Evolutionary conservation across 805 yeast species (phyloP).

Genomic region (Metschnikowia hibisci): DNA sequence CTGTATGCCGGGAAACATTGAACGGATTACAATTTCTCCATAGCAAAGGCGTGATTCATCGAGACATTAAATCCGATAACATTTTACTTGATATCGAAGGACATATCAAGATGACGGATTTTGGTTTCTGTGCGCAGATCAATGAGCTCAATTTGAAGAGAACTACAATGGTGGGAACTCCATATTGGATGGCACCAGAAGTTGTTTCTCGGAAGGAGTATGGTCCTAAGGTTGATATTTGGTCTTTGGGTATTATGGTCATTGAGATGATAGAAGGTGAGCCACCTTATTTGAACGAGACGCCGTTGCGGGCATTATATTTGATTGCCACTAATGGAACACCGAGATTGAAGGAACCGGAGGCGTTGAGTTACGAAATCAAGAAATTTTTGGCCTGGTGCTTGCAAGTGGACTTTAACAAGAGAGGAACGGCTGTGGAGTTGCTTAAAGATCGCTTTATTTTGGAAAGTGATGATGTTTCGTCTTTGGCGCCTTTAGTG

Average conservation of each 20-base stretch:
- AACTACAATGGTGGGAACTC: constrained; percentile 98
- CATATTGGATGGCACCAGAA: constrained; percentile 99
- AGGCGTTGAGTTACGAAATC: constrained; percentile 61
- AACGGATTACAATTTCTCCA: constrained; percentile 85
- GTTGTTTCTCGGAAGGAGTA: constrained; percentile 92
- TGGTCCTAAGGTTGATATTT: constrained; percentile 94
- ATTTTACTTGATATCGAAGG: constrained; percentile 80
- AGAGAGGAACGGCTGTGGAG: constrained; percentile 74
- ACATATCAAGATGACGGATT: constrained; percentile 89
- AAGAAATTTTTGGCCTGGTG: constrained; percentile 71
- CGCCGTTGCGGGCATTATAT: constrained; percentile 89
- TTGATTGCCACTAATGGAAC: constrained; percentile 96
- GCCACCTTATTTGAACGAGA: constrained; percentile 96
- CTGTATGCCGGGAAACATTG: constrained; percentile 88
- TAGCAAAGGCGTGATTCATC: constrained; percentile 86
- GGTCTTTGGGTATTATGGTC: constrained; percentile 98
- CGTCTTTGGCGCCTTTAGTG: constrained; percentile 67
- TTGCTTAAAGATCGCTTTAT: constrained; percentile 66
- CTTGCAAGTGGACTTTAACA: constrained; percentile 77
- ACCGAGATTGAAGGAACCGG: constrained; percentile 88
- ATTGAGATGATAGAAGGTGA: constrained; percentile 99
- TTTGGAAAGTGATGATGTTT: constrained; percentile 55
- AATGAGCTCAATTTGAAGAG: constrained; percentile 79
- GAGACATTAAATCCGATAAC: constrained; percentile 95
- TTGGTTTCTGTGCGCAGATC: constrained; percentile 92